Evolutionary conservation across 2,329 filamentous ascomycete genomes (phyloP), one percentile per base, ranked within the genome.

Genomic region (Fusarium ramigenum): DNA sequence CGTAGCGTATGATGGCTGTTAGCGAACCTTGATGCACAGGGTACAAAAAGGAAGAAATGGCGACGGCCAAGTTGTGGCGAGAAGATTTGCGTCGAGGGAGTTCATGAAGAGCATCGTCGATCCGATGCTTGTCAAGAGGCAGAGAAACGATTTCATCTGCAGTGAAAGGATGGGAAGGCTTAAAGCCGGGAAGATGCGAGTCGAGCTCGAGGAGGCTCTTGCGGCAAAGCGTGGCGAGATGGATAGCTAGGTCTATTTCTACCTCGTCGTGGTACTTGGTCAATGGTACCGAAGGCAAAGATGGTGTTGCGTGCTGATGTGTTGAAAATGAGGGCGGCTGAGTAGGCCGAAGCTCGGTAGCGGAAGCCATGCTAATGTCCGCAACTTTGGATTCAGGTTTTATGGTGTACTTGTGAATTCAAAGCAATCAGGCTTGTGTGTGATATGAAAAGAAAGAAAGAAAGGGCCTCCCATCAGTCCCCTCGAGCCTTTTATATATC

Each of bases 1-100:
- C 81, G 60, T 82, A 83, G 15, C 81, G 78, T 52, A 84, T 83
- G 23, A 83, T 76, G 52, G 80, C 74, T n/a, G 82, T 77, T 44
- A 83, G 63, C 8, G 81, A 82, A 37, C 78, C 77, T 15, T 80
- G 75, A 36, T 82, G 78, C 23, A 76, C 74, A 7, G 82, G 82
- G 67, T 82, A 80, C 57, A 83, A 62, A 25, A 82, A 71, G 14
- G 77, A 61, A 10, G 82, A 78, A 43, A 83, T 73, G 44, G 77
- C 77, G 8, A 71, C 68, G 12, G 82, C 82, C 16, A 81, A 73
- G 9, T 66, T 69, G 32, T 79, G 78, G 3, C 79, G 79, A 40
- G 73, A 62, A 21, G 82, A 83, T 63, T 79, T 80, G 36, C 82
- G 81, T 25, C 81, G 78, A 30, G 82, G 82, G 4, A 84, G 76